Evolutionary conservation across 2,329 filamentous ascomycete genomes (phyloP).

Genomic region (Lasiodiplodia theobromae): DNA sequence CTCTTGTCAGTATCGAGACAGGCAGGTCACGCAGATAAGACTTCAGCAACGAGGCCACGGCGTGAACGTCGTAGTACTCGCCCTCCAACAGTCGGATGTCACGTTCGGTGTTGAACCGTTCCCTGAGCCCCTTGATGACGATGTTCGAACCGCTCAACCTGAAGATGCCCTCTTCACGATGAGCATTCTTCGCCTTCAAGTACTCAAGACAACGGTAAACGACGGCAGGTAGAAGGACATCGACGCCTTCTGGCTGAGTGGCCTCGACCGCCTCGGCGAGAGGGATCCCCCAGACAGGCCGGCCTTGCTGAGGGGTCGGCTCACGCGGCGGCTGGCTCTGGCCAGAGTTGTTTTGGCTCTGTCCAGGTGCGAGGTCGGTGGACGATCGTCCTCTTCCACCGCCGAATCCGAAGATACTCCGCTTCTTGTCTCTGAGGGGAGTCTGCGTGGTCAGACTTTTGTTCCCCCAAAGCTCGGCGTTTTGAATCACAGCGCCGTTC

Average conservation of each 20-base stretch:
- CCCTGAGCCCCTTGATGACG: slow-evolving; percentile 87
- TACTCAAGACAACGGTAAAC: slow-evolving; percentile 97
- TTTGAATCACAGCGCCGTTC: slow-evolving; percentile 83
- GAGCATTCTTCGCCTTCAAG: slow-evolving; percentile 80
- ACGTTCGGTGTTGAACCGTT: slow-evolving; percentile 91
- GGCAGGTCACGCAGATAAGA: slow-evolving; percentile 92
- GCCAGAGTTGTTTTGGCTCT: not conserved
- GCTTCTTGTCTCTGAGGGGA: slow-evolving; percentile 82
- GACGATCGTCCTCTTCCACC: slow-evolving; percentile 67
- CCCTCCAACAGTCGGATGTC: slow-evolving; percentile 89
- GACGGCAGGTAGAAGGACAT: slow-evolving; percentile 83
- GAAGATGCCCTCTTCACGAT: slow-evolving; percentile 93
- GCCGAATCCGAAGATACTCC: slow-evolving; percentile 68
- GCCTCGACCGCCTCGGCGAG: slow-evolving; percentile 85
- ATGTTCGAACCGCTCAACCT: slow-evolving; percentile 95
- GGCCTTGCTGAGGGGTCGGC: slow-evolving; percentile 33
- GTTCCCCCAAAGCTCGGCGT: slow-evolving; percentile 85
- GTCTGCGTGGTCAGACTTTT: slow-evolving; percentile 63
- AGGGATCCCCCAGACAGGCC: slow-evolving; percentile 76
- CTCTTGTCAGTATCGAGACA: slow-evolving; percentile 86
- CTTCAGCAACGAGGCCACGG: slow-evolving; percentile 92
- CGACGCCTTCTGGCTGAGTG: slow-evolving; percentile 75
- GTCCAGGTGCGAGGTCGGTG: slow-evolving; percentile 64
- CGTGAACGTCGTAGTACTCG: slow-evolving; percentile 93
- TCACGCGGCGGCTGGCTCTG: slow-evolving; percentile 14